Percentiles rank a stretch among this genome's conserved stretches.
Conservation (phyloP, 331 rosid species). For the Spiraea crenata region DNA sequence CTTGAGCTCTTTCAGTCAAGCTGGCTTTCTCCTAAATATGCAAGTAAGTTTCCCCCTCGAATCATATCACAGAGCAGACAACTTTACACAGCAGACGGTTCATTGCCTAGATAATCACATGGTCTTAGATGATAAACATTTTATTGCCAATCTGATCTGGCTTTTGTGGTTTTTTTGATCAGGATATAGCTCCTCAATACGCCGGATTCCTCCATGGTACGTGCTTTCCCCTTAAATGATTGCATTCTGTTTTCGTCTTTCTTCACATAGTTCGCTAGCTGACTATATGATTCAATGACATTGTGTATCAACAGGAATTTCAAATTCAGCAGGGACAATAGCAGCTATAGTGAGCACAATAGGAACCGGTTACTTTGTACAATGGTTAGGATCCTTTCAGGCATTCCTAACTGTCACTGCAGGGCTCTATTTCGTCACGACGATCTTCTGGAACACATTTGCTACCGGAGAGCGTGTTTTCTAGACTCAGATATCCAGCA, state of each 20-base stretch:
- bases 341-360: slow-evolving; percentile 94
- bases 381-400: slow-evolving; percentile 90
- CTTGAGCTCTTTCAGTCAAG: slow-evolving; percentile 93
- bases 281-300: neutral
- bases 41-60: slow-evolving; percentile 57
- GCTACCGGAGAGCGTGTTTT: slow-evolving; percentile 81
- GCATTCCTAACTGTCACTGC: slow-evolving; percentile 81
- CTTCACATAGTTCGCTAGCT: neutral
- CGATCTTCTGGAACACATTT: slow-evolving; percentile 79
- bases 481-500: slow-evolving; percentile 29
- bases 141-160: neutral
- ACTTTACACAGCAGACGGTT: neutral
- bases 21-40: slow-evolving; percentile 85
- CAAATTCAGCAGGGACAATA: slow-evolving; percentile 79
- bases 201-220: slow-evolving; percentile 93
- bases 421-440: slow-evolving; percentile 56
- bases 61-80: neutral
- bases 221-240: slow-evolving; percentile 13
- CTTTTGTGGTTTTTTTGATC: slow-evolving; percentile 29
- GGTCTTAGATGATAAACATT: neutral
- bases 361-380: slow-evolving; percentile 92
- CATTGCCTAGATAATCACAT: neutral
- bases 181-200: slow-evolving; percentile 93
- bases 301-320: slow-evolving; percentile 52
- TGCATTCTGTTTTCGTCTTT: neutral